Percentiles rank a stretch among this genome's conserved stretches.
phyloP scores from a whole-genome alignment of 2,329 filamentous ascomycete species.

The Ceratocystis diversiconidia region DNA sequence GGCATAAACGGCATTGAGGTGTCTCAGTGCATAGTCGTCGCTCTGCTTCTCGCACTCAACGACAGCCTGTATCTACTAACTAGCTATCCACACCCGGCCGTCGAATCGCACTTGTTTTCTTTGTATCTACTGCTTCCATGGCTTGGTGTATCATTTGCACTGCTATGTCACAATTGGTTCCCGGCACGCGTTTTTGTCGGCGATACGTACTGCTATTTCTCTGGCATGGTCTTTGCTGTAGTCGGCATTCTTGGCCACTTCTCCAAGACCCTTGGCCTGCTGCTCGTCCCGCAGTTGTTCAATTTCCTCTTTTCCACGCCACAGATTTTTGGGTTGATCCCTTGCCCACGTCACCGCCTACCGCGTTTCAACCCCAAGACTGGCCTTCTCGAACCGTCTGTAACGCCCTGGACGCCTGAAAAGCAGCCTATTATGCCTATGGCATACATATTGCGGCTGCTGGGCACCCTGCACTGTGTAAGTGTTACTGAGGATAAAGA shows the following conservation, averaged over 20 bases:
- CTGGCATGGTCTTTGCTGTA: slow-evolving; percentile 96
- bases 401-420: slow-evolving; percentile 56
- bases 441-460: slow-evolving; percentile 47
- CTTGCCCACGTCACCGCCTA: slow-evolving; percentile 83
- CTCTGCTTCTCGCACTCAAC: slow-evolving; percentile 68
- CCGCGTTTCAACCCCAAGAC: slow-evolving; percentile 77
- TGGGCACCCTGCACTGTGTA: slow-evolving; percentile 55
- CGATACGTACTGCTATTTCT: slow-evolving; percentile 99
- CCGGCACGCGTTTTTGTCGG: slow-evolving; percentile 91
- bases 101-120: slow-evolving; percentile 89
- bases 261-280: slow-evolving; percentile 83
- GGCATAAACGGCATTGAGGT: slow-evolving; percentile 99
- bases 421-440: slow-evolving; percentile 55
- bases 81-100: slow-evolving; percentile 79
- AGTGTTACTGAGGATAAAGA: slow-evolving; percentile 51
- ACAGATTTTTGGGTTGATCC: slow-evolving; percentile 78
- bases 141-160: slow-evolving; percentile 75
- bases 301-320: slow-evolving; percentile 92
- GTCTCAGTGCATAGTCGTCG: slow-evolving; percentile 82
- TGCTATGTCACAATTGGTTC: slow-evolving; percentile 89
- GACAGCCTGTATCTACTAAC: slow-evolving; percentile 76
- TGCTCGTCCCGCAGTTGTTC: slow-evolving; percentile 87
- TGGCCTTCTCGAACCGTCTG: slow-evolving; percentile 72
- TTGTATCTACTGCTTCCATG: slow-evolving; percentile 91
- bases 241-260: slow-evolving; percentile 96